Percentiles rank a stretch among this genome's conserved stretches.
These are phyloP conservation scores for Kingdonia uniflora DNA, from an alignment of 164 flowering plant species.

Conservation along the genomic window DNA sequence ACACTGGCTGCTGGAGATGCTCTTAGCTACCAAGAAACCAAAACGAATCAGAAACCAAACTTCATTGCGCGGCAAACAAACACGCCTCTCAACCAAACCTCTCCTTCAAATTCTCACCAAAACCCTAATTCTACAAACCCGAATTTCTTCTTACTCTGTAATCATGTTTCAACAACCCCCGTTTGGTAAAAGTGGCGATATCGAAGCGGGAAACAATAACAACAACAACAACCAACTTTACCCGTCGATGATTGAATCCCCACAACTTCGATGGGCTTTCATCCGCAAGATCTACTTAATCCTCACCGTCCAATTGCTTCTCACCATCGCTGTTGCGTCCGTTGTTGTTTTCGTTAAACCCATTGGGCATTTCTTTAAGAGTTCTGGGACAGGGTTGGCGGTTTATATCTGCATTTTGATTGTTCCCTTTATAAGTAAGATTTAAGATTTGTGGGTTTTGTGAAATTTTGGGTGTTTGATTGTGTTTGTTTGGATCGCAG, in stretches of 20 bases:
- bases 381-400: neutral
- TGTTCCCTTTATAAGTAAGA: neutral
- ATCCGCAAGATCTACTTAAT: neutral
- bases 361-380: neutral
- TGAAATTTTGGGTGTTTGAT: neutral
- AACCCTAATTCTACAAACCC: no score
- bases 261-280: conserved; percentile 3
- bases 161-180: neutral
- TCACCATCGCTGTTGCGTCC: neutral
- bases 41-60: no score
- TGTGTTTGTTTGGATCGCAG: conserved; percentile 22
- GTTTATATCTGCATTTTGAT: neutral
- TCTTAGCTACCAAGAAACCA: no score
- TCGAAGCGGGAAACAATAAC: neutral
- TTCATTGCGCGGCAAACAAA: no score
- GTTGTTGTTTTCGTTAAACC: neutral
- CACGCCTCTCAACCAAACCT: no score
- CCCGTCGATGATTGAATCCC: neutral
- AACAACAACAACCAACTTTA: neutral
- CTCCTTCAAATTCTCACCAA: no score
- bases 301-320: neutral
- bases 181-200: neutral
- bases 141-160: no score
- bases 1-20: no score
- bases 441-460: neutral